Base-by-base conservation (phyloP, 768 basidiomycete species). In the Xerocomellus amylosporus region DNA sequence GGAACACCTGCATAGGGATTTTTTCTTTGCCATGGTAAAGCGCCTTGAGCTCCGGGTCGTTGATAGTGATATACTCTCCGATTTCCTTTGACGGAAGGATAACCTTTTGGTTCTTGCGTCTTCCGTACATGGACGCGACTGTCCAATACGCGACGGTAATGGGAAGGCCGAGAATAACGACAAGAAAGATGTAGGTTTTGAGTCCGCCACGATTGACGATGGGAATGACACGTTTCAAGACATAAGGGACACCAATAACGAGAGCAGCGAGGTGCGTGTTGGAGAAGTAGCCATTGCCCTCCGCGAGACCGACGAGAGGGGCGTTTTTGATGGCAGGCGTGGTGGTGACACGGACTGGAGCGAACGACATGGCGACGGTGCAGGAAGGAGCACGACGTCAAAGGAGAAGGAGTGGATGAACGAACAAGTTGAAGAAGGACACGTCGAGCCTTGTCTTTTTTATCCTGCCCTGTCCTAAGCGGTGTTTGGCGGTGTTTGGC, bases 1-100 rank as follows among this genome's bases (percentile, higher is more conserved):
- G 88, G 79, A 97, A 96, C 61, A 90, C 75, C 74, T 99, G 96
- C 87, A 97, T 95, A 48, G 94, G 94, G 54, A 99, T 98, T 74
- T 97, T 98, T 63, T 85, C 82, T 73, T 86, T 90, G 59, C 86
- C 88, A 31, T 82, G 73, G 75, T 95, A 98, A 55, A 84, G 77
- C 30, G 79, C 77, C 76, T 85, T 90, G 68, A 98, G 80, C 55
- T 86, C 88, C 1, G 76, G 72, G 75, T 96, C 93, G 56, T 91
- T 86, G 75, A 98, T 87, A 42, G 86, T 88, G 66, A 98, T 89
- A 71, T 98, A 99, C 60, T 89, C 82, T 62, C 90, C 88, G 55
- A 97, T 84, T 64, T 88, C 82, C 72, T 87, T 90, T 56, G 87
- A 87, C 4, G 97, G 95, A 22, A 98, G 75, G 26, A 74, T 66